These are phyloP conservation scores for Rutstroemia sydowiana DNA, from an alignment of 2,329 filamentous ascomycete species.

Conservation along the genomic window DNA sequence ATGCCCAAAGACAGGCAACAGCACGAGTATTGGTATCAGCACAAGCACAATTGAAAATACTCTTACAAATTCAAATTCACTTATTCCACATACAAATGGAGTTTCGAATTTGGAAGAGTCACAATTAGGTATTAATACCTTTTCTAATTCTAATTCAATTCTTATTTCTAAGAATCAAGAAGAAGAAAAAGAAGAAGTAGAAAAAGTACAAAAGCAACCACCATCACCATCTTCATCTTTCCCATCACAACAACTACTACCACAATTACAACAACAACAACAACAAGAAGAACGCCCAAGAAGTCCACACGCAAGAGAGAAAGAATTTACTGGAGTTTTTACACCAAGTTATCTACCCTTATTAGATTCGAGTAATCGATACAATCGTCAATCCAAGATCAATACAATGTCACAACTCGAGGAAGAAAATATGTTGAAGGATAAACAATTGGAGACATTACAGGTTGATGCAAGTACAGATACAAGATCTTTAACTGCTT, in stretches of 20 bases:
- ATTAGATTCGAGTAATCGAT: constrained; percentile 38
- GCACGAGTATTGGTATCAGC: constrained; percentile 5
- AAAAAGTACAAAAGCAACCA: too few species aligned
- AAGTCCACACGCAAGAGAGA: constrained; percentile 47
- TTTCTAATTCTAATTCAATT: not conserved
- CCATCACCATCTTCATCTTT: too few species aligned
- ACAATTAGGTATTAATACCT: constrained; percentile 1
- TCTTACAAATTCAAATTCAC: constrained; percentile 24
- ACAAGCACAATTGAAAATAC: not conserved
- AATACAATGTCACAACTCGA: not conserved
- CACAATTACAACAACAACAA: constrained; percentile 12
- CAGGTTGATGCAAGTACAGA: constrained; percentile 19
- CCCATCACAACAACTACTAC: not conserved
- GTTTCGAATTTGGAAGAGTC: not conserved
- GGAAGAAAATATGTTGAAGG: constrained; percentile 14
- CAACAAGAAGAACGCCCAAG: constrained; percentile 30
- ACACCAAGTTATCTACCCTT: constrained; percentile 56
- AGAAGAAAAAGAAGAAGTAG: not conserved
- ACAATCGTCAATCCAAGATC: constrained; percentile 12
- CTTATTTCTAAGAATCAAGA: not conserved
- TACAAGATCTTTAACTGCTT: constrained; percentile 18
- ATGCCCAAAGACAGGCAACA: constrained; percentile 20
- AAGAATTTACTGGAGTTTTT: constrained; percentile 55
- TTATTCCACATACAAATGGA: constrained; percentile 3
- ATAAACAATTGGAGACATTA: constrained; percentile 17